A percentile compares a stretch with the other conserved stretches of the same genome.
Conservation (phyloP, 2,329 filamentous ascomycete species). For the Fusarium avenaceum region DNA sequence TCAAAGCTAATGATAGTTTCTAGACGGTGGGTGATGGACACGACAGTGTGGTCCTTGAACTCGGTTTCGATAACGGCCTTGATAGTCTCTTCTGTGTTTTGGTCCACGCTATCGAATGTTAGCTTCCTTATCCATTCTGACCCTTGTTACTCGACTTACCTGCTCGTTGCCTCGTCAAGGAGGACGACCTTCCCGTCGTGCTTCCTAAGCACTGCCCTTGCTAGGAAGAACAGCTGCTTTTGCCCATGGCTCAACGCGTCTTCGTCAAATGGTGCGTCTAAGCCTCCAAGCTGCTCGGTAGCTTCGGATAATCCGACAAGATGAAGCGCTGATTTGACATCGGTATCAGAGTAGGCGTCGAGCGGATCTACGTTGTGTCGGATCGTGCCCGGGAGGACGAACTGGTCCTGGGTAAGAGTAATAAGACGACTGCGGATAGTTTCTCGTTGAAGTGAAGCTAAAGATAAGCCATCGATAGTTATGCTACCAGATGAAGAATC, state of each 20-base stretch:
- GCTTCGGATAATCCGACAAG: conserved; percentile 59
- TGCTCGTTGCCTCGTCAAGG: conserved; percentile 59
- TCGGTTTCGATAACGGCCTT: conserved; percentile 52
- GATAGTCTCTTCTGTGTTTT: conserved; percentile 52
- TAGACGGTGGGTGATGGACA: conserved; percentile 58
- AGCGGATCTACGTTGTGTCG: conserved; percentile 63
- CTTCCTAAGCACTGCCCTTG: conserved; percentile 60
- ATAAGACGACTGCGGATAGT: conserved; percentile 60
- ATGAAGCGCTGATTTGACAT: conserved; percentile 57
- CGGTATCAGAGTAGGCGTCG: conserved; percentile 49
- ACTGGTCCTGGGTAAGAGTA: conserved; percentile 64
- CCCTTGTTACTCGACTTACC: conserved; percentile 41
- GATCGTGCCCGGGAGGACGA: conserved; percentile 62
- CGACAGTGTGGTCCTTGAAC: conserved; percentile 64
- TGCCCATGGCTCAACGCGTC: conserved; percentile 61
- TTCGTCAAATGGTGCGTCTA: conserved; percentile 54
- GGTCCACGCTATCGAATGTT: conserved; percentile 50
- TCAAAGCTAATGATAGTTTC: conserved; percentile 59
- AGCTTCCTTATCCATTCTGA: background rate
- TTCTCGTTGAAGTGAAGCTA: conserved; percentile 58
- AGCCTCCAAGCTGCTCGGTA: conserved; percentile 56
- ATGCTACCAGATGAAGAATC: conserved; percentile 57
- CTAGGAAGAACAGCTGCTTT: conserved; percentile 65
- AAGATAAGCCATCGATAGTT: conserved; percentile 59
- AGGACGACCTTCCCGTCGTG: conserved; percentile 58